Evolutionary conservation across 169 alveolate species (phyloP), one percentile per base, ranked within the genome.

Genomic region (Theileria parva): DNA sequence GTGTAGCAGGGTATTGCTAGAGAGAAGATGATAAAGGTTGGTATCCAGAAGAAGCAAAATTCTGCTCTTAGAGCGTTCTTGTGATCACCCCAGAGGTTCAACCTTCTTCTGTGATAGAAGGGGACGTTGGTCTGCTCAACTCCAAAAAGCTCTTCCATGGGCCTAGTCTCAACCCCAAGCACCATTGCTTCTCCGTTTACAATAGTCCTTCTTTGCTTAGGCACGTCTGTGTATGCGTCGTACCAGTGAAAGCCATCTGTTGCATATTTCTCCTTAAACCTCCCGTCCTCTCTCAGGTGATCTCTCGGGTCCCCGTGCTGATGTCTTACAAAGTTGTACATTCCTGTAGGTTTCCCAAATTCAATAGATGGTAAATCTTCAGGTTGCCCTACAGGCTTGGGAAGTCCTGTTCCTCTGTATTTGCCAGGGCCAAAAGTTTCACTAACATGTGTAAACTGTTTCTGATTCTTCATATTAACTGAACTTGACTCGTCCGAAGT

Each of bases 271-370:
- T 65, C 71, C 34, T 74, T 88, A 74, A 78, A 80, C 30, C 94
- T 87, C 21, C 96, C 96, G 71, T 93, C 96, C 55, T 87, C 84
- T 72, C 80, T 77, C 69, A 93, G 55, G 81, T 89, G 95, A 21
- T 84, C 93, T n/a, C 95, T 87, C n/a, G 96, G 95, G 69, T 90
- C 93, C 7, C 94, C 95, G 77, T 93, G 96, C 59, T 86, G 93
- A 69, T 91, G 94, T 25, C 92, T 79, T 59, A 91, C 87, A 74
- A 87, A 88, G 68, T 91, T 87, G 85, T 91, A 91, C 85, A 91
- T 74, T 3, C 91, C 91, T 11, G 91, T 85, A 9, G 91, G 91
- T 53, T 85, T 85, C 44, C 91, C 91, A 28, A 85, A 85, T 48
- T 85, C 91, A 30, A 85, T 77, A 28, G 59, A 21, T 19, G 91